Base-by-base conservation (phyloP, 129 eudicot genomes). In the Logfia minima region DNA sequence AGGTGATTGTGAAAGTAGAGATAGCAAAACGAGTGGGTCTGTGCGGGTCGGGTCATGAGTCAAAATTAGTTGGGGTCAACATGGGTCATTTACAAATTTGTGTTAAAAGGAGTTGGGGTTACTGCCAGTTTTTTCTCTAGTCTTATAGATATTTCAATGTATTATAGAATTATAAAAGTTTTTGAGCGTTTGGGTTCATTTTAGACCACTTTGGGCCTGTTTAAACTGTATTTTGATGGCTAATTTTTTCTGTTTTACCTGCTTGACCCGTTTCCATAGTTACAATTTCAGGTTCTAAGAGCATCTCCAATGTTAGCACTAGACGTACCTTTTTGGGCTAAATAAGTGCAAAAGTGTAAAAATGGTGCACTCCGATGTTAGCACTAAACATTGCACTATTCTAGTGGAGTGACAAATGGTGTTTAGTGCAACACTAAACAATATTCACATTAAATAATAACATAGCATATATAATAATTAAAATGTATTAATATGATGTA, bases 1-100 rank as follows among this genome's bases (percentile, higher is more conserved):
- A 91, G 96, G 99, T 94, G 63, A 88, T 13, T 6, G 48, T 63
- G 16, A 34, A 48, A 48, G 55, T 48, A 48, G 55, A 48, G 55
- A 48, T 48, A 48, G 48, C 18, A 14, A 48, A 14, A 48, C 14
- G n/a, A n/a, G 55, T 48, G 18, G 55, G 55, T 48, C 18, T 14
- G 55, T 48, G 55, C n/a, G 4, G 55, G 55, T 48, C n/a, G 16
- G 48, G 48, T 41, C 48, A 41, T 2, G 48, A 10, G 48, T 48
- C n/a, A 48, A 48, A 48, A 48, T 48, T 5, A 48, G 55, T 48
- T 48, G 55, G 18, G 55, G 55, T 14, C 55, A 48, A 48, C 55
- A 48, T 48, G 55, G 18, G 18, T 48, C 3, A 48, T 48, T 14
- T 48, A 48, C n/a, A 45, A 45, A 13, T 45, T 10, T 45, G 4